Evolutionary conservation across 164 flowering plant species (phyloP).

Genomic region (Chloranthus sessilifolius): DNA sequence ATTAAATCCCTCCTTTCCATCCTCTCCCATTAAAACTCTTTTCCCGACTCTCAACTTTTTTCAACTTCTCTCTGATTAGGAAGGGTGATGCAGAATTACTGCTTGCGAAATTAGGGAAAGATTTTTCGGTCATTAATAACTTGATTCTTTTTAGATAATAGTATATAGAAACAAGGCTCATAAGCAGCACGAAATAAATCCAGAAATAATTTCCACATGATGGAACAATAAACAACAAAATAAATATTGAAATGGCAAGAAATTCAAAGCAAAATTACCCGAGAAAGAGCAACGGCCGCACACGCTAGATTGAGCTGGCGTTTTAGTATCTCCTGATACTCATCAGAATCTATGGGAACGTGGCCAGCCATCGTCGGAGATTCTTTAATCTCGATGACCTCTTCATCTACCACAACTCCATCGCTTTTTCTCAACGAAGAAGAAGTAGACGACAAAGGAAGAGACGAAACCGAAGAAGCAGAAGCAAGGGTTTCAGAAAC

Average conservation of each 20-base stretch:
- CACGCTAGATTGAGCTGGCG: conserved; percentile 76
- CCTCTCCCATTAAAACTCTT: no score
- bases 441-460: conserved; percentile 3
- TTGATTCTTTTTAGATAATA: no score
- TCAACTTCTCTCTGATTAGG: no score
- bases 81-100: no score
- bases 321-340: conserved; percentile 72
- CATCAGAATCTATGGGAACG: conserved; percentile 55
- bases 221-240: conserved; percentile 9
- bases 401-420: conserved; percentile 11
- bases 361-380: conserved; percentile 7
- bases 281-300: conserved; percentile 77
- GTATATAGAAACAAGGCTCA: no score
- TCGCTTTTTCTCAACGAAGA: neutral
- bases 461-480: neutral
- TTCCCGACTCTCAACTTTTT: no score
- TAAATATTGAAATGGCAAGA: conserved; percentile 1
- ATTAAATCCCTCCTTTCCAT: no score
- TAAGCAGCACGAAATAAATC: no score
- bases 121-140: no score
- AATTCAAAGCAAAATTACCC: conserved; percentile 46
- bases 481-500: conserved; percentile 1
- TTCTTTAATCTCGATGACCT: conserved; percentile 25
- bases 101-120: no score
- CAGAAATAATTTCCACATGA: no score